These are phyloP conservation scores for Apiospora rasikravindrae DNA, from an alignment of 2,329 filamentous ascomycete species.

Conservation along the genomic window DNA sequence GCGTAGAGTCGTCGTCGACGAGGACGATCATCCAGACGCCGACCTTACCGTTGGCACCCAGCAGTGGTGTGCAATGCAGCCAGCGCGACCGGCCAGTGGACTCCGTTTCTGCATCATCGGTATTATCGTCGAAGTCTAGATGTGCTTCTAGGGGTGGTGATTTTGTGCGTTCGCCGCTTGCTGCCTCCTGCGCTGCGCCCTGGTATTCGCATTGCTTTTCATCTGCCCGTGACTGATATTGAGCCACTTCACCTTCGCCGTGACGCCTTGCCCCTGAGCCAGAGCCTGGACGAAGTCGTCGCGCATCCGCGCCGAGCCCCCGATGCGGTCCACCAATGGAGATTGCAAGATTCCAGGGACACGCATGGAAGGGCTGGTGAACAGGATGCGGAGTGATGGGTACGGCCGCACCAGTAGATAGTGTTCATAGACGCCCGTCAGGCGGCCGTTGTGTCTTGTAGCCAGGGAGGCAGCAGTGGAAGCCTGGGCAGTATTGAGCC, in stretches of 20 bases:
- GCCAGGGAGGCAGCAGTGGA: conserved; percentile 23
- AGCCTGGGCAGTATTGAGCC: neutral
- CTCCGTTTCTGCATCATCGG: conserved; percentile 73
- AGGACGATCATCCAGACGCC: conserved; percentile 82
- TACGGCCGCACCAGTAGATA: conserved; percentile 70
- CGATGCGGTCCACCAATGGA: conserved; percentile 58
- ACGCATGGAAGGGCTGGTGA: conserved; percentile 70
- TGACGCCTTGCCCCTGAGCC: conserved; percentile 35
- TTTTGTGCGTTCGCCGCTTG: neutral
- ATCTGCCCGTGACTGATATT: neutral
- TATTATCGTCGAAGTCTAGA: conserved; percentile 43
- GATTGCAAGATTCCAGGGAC: conserved; percentile 71
- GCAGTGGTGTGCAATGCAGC: conserved; percentile 78
- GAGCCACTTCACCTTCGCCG: conserved; percentile 16
- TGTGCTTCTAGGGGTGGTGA: conserved; percentile 15
- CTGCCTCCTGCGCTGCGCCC: neutral
- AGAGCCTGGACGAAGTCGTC: conserved; percentile 61
- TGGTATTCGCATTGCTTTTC: neutral
- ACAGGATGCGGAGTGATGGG: conserved; percentile 69
- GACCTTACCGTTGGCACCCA: conserved; percentile 68
- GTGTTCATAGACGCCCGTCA: conserved; percentile 52
- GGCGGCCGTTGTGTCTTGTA: conserved; percentile 31
- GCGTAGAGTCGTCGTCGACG: conserved; percentile 63
- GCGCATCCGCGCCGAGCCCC: conserved; percentile 53
- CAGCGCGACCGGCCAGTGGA: conserved; percentile 69